A percentile compares a stretch with the other conserved stretches of the same genome.
phyloP scores from a whole-genome alignment of 1,139 yeast genomes.

The Hansenula lynferdii region DNA sequence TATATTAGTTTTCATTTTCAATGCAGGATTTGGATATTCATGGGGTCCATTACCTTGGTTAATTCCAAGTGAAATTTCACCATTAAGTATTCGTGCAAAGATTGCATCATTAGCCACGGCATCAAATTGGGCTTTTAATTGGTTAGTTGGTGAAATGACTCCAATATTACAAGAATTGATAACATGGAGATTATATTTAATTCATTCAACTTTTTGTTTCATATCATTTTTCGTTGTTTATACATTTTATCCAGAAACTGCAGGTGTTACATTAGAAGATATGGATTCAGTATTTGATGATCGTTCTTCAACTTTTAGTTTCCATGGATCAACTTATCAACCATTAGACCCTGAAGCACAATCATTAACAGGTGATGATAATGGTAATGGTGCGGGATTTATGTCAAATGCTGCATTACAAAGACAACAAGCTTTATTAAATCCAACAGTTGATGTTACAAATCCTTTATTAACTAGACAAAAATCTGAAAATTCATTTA shows the following conservation, averaged over 20 bases:
- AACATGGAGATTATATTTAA: conserved; percentile 74
- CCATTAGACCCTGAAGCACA: conserved; percentile 19
- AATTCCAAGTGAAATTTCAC: conserved; percentile 83
- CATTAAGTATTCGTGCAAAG: conserved; percentile 82
- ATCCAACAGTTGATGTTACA: conserved; percentile 5
- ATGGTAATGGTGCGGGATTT: conserved; percentile 1
- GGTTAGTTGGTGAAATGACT: conserved; percentile 86
- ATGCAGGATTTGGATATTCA: conserved; percentile 80
- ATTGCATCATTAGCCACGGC: conserved; percentile 93
- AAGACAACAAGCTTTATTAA: conserved; percentile 24
- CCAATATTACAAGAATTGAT: conserved; percentile 78
- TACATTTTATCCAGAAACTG: conserved; percentile 80
- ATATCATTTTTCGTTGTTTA: conserved; percentile 67
- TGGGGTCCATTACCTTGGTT: conserved; percentile 99
- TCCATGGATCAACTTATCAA: conserved; percentile 20
- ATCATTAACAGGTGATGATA: conserved; percentile 6
- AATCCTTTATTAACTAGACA: conserved; percentile 11
- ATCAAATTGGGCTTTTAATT: conserved; percentile 92
- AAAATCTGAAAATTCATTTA: conserved; percentile 19
- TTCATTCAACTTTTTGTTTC: conserved; percentile 76
- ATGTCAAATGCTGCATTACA: conserved; percentile 29
- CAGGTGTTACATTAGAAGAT: conserved; percentile 83
- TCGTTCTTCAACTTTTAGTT: conserved; percentile 34
- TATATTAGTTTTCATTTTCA: conserved; percentile 67
- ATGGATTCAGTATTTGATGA: conserved; percentile 84